Base-by-base conservation (phyloP, 192 early-diverging fungal genomes). In the Mortierella hygrophila region DNA sequence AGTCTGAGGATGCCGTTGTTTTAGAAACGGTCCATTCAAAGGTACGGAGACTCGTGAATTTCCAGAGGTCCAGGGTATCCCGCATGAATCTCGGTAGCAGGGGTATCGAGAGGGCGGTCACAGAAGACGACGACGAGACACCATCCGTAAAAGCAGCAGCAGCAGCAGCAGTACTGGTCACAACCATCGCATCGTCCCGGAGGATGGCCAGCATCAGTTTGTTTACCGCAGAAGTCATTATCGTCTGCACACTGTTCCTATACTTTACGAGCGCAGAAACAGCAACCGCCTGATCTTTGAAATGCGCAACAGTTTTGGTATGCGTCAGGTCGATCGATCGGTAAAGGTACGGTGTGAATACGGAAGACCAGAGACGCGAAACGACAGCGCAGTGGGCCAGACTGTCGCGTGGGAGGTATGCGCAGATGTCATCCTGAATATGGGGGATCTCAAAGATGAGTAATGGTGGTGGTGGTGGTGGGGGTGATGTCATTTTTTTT, bases 371-470 rank as follows among this genome's bases (percentile, higher is more conserved):
- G 35, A 16, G 20, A 21, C 41, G 42, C 2, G 65, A 77, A 35
- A 77, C 76, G 10, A 16, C n/a, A 1, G 29, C 23, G 32, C 76
- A 70, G 41, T 16, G 63, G 16, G 32, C 44, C 8, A 77, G 47
- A 9, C n/a, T 46, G 3, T 37, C n/a, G 11, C 40, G 47, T 5
- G 76, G 5, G 20, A 68, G 60, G 46, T 68, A 77, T 11, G 76
- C 68, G 32, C 44, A 65, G 42, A 77, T 32, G 21, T 32, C 46
- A 32, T 77, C 76, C 68, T 77, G 76, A 44, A 77, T 69, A 68
- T 44, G 65, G 1, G 76, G 76, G 32, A 77, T 70, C 15, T 77
- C 76, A 38, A 77, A 77, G 68, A 77, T 77, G 76, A 49, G 49
- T 37, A 60, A 21, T 4, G 49, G 54, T 6, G 15, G 35, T 41